Evolutionary conservation across 805 yeast genomes (phyloP).

Genomic region (Myxozyma udenii): DNA sequence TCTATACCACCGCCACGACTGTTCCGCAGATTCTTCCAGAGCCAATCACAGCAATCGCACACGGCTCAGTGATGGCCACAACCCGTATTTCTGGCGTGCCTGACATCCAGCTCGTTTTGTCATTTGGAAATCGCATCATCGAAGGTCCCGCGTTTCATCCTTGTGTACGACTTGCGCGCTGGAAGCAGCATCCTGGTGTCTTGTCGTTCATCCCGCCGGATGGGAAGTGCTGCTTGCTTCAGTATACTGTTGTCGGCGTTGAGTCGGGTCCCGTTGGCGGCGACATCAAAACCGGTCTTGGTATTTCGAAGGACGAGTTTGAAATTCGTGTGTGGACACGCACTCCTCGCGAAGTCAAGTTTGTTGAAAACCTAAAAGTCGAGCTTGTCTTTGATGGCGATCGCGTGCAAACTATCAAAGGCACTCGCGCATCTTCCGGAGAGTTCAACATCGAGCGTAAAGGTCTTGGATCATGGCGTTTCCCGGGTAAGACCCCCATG

Average conservation of each 20-base stretch:
- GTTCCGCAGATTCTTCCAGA: slow-evolving; percentile 25
- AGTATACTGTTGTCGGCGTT: slow-evolving; percentile 45
- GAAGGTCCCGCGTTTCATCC: slow-evolving; percentile 61
- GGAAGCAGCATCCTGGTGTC: slow-evolving; percentile 48
- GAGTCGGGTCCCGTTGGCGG: slow-evolving; percentile 55
- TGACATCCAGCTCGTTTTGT: slow-evolving; percentile 55
- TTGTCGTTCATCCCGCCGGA: slow-evolving; percentile 85
- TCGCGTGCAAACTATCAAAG: slow-evolving; percentile 44
- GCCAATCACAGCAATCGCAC: slow-evolving; percentile 42
- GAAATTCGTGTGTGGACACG: slow-evolving; percentile 55
- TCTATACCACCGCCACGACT: slow-evolving; percentile 27
- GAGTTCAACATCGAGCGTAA: slow-evolving; percentile 58
- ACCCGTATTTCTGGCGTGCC: slow-evolving; percentile 80
- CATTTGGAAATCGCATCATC: slow-evolving; percentile 28
- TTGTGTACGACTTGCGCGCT: slow-evolving; percentile 56
- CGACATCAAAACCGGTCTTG: slow-evolving; percentile 55
- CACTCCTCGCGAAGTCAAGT: slow-evolving; percentile 46
- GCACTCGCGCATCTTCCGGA: slow-evolving; percentile 70
- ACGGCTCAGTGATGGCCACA: slow-evolving; percentile 62
- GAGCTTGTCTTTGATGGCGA: slow-evolving; percentile 40
- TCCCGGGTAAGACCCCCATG: slow-evolving; percentile 54
- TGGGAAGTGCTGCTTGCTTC: slow-evolving; percentile 48
- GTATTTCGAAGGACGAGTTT: slow-evolving; percentile 54
- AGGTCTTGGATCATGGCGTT: slow-evolving; percentile 64
- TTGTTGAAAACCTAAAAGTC: slow-evolving; percentile 49